These are phyloP conservation scores for Penicillium fuscoglaucum DNA, from an alignment of 2,329 filamentous ascomycete genomes.

Conservation along the genomic window DNA sequence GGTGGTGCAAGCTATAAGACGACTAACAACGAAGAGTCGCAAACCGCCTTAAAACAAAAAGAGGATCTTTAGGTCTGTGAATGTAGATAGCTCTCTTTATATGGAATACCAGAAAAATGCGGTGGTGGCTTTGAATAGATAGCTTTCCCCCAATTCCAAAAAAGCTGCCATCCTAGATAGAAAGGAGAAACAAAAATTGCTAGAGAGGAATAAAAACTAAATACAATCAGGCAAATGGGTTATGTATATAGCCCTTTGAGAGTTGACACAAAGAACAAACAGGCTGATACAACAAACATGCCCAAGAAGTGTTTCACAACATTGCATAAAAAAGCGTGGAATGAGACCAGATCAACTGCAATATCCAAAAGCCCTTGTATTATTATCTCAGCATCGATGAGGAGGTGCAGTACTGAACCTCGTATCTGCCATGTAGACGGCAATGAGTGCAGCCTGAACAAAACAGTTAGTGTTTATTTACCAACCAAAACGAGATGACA, in stretches of 20 bases:
- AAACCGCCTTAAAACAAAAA: too few species aligned
- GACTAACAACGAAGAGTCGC: too few species aligned
- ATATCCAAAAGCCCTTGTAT: not conserved
- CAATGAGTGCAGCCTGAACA: slow-evolving; percentile 4
- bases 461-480: not conserved
- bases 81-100: too few species aligned
- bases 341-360: not conserved
- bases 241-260: not conserved
- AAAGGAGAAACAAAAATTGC: not conserved
- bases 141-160: not conserved
- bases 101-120: not conserved
- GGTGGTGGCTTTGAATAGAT: not conserved
- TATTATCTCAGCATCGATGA: not conserved
- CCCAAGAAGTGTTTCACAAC: not conserved
- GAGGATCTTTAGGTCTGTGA: too few species aligned
- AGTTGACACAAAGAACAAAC: not conserved
- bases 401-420: slow-evolving; percentile 5
- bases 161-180: not conserved
- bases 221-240: not conserved
- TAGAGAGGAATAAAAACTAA: not conserved
- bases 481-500: not conserved
- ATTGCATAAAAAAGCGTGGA: not conserved
- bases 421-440: slow-evolving; percentile 6
- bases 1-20: too few species aligned
- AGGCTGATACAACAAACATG: not conserved